Conservation (phyloP, 1,284 basidiomycete species). For the Irpex sp. region DNA sequence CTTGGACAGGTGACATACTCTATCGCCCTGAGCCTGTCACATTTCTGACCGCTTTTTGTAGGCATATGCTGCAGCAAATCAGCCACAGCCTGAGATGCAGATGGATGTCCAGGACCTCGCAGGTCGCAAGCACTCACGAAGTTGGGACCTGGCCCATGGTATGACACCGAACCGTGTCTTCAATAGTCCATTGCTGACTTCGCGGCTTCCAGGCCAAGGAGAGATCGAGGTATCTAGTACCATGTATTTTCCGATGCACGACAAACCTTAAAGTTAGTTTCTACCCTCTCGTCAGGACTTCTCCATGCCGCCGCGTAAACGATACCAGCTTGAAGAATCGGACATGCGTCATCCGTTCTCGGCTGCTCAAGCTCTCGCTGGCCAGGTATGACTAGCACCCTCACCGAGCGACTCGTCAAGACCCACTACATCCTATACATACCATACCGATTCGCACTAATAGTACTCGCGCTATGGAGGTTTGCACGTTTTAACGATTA, state of each 20-base stretch:
- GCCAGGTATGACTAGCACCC: neutral
- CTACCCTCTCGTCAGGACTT: constrained; percentile 20
- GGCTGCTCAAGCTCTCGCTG: constrained; percentile 3
- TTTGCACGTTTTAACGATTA: neutral
- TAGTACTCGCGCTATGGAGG: neutral
- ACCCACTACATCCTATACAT: neutral
- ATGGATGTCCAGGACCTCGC: constrained; percentile 20
- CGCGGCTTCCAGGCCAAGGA: constrained; percentile 7
- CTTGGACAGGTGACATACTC: constrained; percentile 19
- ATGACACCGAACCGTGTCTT: neutral
- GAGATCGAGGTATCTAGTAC: constrained; percentile 17
- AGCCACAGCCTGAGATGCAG: constrained; percentile 20
- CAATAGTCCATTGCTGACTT: neutral
- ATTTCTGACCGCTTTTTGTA: constrained; percentile 10
- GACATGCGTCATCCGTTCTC: constrained; percentile 19
- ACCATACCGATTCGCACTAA: neutral
- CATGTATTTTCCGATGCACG: constrained; percentile 9
- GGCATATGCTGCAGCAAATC: constrained; percentile 17
- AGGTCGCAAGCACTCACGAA: constrained; percentile 28
- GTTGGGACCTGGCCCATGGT: constrained; percentile 25
- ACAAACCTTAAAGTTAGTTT: constrained; percentile 13
- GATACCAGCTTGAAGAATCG: constrained; percentile 25
- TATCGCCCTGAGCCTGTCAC: neutral
- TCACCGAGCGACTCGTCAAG: neutral
- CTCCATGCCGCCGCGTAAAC: constrained; percentile 26